These are phyloP conservation scores for Agrocybe praecox DNA, from an alignment of 768 basidiomycete species.

Conservation along the genomic window DNA sequence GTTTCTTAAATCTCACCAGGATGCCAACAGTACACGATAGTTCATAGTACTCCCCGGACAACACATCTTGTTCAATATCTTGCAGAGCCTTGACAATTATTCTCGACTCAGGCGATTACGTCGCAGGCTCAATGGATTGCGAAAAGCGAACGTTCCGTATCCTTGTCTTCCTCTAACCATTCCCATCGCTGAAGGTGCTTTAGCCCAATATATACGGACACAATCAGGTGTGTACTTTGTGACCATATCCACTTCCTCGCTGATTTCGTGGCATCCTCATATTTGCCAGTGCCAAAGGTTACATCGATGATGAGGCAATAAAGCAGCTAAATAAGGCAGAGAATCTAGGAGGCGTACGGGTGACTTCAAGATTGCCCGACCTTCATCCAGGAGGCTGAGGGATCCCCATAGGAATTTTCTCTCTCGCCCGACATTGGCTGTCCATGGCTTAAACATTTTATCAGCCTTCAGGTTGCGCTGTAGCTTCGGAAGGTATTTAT, in stretches of 20 bases:
- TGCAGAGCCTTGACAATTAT: conserved; percentile 32
- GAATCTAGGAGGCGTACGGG: conserved; percentile 26
- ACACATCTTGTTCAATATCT: too few species aligned
- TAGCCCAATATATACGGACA: conserved; percentile 26
- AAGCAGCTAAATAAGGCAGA: conserved; percentile 32
- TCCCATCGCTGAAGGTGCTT: not conserved
- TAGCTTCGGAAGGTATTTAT: conserved; percentile 37
- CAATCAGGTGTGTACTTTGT: conserved; percentile 22
- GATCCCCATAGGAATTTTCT: conserved; percentile 29
- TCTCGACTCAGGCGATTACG: conserved; percentile 34
- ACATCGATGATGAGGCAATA: conserved; percentile 31
- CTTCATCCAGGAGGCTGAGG: conserved; percentile 39
- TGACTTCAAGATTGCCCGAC: conserved; percentile 40
- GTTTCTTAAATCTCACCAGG: too few species aligned
- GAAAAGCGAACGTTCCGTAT: conserved; percentile 38
- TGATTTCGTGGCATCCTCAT: not conserved
- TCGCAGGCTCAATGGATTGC: conserved; percentile 32
- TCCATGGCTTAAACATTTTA: not conserved
- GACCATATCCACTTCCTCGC: not conserved
- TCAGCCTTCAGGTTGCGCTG: conserved; percentile 36
- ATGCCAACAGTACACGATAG: too few species aligned
- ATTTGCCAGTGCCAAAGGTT: too few species aligned
- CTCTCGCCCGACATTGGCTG: not conserved
- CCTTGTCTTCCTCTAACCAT: conserved; percentile 28
- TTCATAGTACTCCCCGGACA: too few species aligned